A percentile compares a stretch with the other conserved stretches of the same genome.
Conservation (phyloP, 1,139 yeast genomes). For the Scheffersomyces illinoinensis region DNA sequence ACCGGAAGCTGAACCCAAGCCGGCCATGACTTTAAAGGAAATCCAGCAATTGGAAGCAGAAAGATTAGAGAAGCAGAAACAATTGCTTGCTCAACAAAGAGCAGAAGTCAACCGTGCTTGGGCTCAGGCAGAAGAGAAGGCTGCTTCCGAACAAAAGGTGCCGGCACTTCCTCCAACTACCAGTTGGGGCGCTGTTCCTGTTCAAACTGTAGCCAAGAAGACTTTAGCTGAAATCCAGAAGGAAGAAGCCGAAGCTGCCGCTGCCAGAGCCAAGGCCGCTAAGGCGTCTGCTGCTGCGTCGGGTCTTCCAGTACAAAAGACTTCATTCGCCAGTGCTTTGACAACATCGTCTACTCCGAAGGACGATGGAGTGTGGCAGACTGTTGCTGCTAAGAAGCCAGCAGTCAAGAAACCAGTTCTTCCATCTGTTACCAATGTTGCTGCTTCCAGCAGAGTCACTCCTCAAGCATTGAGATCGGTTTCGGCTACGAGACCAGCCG, state of each 20-base stretch:
- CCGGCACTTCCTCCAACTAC: constrained; percentile 48
- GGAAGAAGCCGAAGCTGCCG: constrained; percentile 45
- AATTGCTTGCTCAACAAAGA: constrained; percentile 32
- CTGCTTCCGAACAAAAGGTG: constrained; percentile 15
- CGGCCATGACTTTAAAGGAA: constrained; percentile 63
- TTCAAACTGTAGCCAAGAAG: constrained; percentile 27
- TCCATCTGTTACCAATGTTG: constrained; percentile 21
- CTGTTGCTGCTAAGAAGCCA: constrained; percentile 32
- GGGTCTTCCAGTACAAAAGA: constrained; percentile 10
- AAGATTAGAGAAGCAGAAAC: constrained; percentile 41
- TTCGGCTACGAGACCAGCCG: constrained; percentile 35
- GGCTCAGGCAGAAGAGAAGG: constrained; percentile 24
- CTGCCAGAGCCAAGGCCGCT: constrained; percentile 27
- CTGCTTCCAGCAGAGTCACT: constrained; percentile 28
- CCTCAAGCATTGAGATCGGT: constrained; percentile 52
- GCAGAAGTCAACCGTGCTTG: constrained; percentile 24
- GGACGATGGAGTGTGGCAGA: constrained; percentile 49
- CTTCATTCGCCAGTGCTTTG: constrained; percentile 22
- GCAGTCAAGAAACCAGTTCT: constrained; percentile 23
- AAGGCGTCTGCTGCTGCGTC: constrained; percentile 16
- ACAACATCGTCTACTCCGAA: constrained; percentile 22
- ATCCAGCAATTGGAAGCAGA: constrained; percentile 71
- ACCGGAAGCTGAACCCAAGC: constrained; percentile 28
- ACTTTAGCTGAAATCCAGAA: constrained; percentile 49
- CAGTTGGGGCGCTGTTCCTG: constrained; percentile 53